Conservation (phyloP, 2,329 filamentous ascomycete genomes). For the Metarhizium guizhouense region DNA sequence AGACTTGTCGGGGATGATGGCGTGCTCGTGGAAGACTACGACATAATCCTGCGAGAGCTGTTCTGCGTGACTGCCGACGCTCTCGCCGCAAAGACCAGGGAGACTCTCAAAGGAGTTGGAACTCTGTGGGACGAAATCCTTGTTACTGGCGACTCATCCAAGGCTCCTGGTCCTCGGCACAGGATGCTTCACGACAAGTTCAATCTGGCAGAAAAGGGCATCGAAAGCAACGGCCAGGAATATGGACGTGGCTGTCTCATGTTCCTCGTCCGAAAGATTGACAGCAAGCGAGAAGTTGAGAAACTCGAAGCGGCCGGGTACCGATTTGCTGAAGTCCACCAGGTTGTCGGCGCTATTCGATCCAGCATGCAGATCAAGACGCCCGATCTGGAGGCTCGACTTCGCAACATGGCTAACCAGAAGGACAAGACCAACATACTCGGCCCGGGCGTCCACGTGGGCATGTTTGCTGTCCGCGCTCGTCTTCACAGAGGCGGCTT, state of each 20-base stretch:
- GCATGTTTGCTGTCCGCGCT: conserved; percentile 48
- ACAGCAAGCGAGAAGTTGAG: conserved; percentile 47
- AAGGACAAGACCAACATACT: conserved; percentile 36
- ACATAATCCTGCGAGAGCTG: conserved; percentile 68
- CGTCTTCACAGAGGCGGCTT: conserved; percentile 46
- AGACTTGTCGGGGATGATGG: conserved; percentile 44
- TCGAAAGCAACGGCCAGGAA: conserved; percentile 15
- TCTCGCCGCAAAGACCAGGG: conserved; percentile 60
- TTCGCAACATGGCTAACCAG: conserved; percentile 57
- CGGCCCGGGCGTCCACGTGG: conserved; percentile 45
- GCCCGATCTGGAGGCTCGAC: conserved; percentile 48
- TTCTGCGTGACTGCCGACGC: conserved; percentile 73
- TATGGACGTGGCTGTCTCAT: conserved; percentile 70
- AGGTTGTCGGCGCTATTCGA: conserved; percentile 61
- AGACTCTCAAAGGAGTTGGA: conserved; percentile 54
- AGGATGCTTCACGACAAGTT: conserved; percentile 10
- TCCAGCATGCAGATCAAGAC: conserved; percentile 66
- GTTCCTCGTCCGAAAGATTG: conserved; percentile 63
- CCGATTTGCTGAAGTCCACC: conserved; percentile 62
- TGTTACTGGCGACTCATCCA: conserved; percentile 42
- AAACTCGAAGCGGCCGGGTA: conserved; percentile 64
- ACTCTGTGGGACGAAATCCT: conserved; percentile 69
- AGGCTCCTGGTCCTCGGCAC: background rate
- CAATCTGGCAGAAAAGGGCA: conserved; percentile 31
- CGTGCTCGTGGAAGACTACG: conserved; percentile 58